Percentiles rank a stretch among this genome's conserved stretches.
phyloP scores from a whole-genome alignment of 371 early-diverging fungal species.

The Syncephalastrum monosporum region DNA sequence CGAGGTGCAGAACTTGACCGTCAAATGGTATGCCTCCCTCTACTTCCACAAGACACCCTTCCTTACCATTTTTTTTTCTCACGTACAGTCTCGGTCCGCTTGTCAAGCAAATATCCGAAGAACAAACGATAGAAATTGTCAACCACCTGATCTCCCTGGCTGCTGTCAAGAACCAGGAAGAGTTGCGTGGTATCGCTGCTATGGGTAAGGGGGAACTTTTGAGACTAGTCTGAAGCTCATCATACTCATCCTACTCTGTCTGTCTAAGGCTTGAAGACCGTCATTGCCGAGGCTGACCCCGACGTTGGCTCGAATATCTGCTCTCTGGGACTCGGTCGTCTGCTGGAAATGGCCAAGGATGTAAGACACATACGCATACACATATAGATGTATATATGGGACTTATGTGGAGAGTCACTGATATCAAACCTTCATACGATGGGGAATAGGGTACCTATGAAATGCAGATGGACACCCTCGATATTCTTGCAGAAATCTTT shows the following conservation, averaged over 20 bases:
- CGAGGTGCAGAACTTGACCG: conserved; percentile 92
- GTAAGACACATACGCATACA: conserved; percentile 1
- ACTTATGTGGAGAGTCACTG: background rate
- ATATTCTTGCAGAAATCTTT: conserved; percentile 82
- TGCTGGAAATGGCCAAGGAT: conserved; percentile 34
- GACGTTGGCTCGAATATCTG: conserved; percentile 53
- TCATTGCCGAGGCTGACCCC: conserved; percentile 64
- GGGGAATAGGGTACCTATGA: conserved; percentile 61
- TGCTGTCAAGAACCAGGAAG: conserved; percentile 56
- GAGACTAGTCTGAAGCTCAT: too few species aligned
- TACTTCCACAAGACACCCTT: background rate
- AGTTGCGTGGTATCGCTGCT: conserved; percentile 76
- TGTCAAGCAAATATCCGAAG: conserved; percentile 69
- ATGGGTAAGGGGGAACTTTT: conserved; percentile 51
- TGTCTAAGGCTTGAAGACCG: conserved; percentile 67
- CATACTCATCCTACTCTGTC: conserved; percentile 1
- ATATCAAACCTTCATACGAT: conserved; percentile 3
- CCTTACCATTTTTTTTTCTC: background rate
- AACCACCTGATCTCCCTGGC: conserved; percentile 63
- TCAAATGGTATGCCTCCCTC: conserved; percentile 68
- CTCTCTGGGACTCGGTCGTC: conserved; percentile 60
- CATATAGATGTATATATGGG: background rate
- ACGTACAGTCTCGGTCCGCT: conserved; percentile 72
- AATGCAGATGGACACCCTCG: conserved; percentile 81
- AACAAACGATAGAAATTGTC: conserved; percentile 65